Conservation (phyloP, 345 rosid genomes). For the Moricandia arvensis region DNA sequence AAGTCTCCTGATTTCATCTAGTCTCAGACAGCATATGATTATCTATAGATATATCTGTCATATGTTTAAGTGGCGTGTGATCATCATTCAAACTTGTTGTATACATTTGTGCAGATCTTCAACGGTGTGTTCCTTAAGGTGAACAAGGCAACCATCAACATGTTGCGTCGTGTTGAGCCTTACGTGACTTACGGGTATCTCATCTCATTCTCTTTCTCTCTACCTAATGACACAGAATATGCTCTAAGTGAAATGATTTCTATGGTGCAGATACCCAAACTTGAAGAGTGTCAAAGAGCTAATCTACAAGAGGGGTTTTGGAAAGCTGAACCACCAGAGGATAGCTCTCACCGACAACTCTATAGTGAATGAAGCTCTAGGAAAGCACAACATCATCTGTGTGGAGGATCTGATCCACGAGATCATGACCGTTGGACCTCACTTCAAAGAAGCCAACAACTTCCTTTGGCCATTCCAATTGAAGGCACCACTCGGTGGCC, state of each 20-base stretch:
- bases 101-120: conserved; percentile 50
- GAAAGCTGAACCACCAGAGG: conserved; percentile 68
- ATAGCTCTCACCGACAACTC: conserved; percentile 62
- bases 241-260: background rate
- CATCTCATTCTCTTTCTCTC: background rate
- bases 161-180: conserved; percentile 87
- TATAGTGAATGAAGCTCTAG: conserved; percentile 60
- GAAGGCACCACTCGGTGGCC: conserved; percentile 76
- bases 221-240: background rate
- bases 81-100: background rate
- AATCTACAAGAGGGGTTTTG: conserved; percentile 81
- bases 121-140: conserved; percentile 89
- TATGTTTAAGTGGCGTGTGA: background rate
- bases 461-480: conserved; percentile 86
- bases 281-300: conserved; percentile 74
- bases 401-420: conserved; percentile 83
- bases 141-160: conserved; percentile 46
- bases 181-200: conserved; percentile 78
- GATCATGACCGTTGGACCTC: conserved; percentile 81
- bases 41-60: too few species aligned
- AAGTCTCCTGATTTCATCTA: background rate
- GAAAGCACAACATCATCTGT: conserved; percentile 66
- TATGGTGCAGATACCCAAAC: conserved; percentile 47
- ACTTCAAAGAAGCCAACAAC: conserved; percentile 73
- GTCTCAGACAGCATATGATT: background rate